Base-by-base conservation (phyloP, 805 yeast genomes). In the Ogataea nakhonphanomensis region DNA sequence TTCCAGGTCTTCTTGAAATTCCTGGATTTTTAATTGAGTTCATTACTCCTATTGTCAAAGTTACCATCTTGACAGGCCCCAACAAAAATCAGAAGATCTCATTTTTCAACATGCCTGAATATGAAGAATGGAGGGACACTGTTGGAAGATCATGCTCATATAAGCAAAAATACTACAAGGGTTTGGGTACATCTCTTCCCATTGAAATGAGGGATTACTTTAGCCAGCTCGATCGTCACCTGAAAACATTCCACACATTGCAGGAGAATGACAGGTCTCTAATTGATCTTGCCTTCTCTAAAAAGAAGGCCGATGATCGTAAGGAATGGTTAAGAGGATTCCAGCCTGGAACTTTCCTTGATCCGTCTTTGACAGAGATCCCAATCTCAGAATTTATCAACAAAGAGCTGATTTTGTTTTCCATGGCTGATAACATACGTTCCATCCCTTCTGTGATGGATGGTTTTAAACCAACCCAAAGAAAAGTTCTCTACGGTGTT, bases 401-500 rank as follows among this genome's bases (percentile, higher is more conserved):
- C 65, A 88, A 93, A 59, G 99, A 93, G 61, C 74, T 93, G 54
- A 93, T 95, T 62, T 69, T 93, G 32, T 95, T 91, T 61, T 88
- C 96, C 12, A 84, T 93, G 86, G 97, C 98, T 3, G 99, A 93
- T 65, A 90, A 93, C 54, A 77, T 90, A 34, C 79, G 99, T 62
- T 93, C 98, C 0, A 88, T 93, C 56, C 99, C 99, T 1, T 85
- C 89, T 7, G 85, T 88, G 1, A 67, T 91, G 54, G 99, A 93
- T 67, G 99, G 99, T 0, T 78, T 93, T 50, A 93, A 93, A 62
- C 99, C 99, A 1, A 95, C 96, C 44, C 99, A 93, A 66, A 79
- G 99, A 57, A 93, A 93, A 59, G 95, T 93, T 33, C 66, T 93
- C 51, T 93, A 69, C 61, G 95, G 93, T 41, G 84, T 90, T 54